Evolutionary conservation across 768 basidiomycete genomes (phyloP), one percentile per base, ranked within the genome.

Genomic region (Mycena maculata): DNA sequence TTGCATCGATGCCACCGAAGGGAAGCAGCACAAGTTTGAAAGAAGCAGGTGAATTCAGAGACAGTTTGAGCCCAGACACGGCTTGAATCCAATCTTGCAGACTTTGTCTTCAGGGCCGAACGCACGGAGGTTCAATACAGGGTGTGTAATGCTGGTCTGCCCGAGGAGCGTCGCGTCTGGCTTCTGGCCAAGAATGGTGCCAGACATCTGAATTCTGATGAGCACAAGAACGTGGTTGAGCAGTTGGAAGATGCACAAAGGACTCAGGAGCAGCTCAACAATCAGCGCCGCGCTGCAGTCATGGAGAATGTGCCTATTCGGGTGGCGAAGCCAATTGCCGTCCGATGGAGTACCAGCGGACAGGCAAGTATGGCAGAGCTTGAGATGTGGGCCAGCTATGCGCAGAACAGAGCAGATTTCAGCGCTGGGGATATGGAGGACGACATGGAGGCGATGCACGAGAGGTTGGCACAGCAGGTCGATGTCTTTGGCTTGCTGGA

Each of bases 401-500:
- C 27, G 12, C 11, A 30, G 41, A 54, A 55, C 31, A 41, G 61
- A 2, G 52, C 50, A 15, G 5, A 10, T 9, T 63, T 63, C 52
- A 63, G 23, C 15, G 52, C 61, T 10, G 61, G 61, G 18, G 61
- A 63, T 33, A n/a, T 3, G 10, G 47, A n/a, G 10, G 61, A 27
- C 12, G 61, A 54, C 28, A n/a, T n/a, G 18, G 23, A 38, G 13
- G 52, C 27, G 16, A 4, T 22, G 18, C 39, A 54, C 13, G 11
- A 16, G 41, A 16, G 42, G 61, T n/a, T n/a, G n/a, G 28, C n/a
- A 1, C 25, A 36, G 23, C 20, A 63, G 44, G 61, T 22, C 33
- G 61, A 63, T 27, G 7, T 47, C 27, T 63, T 63, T 52, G 61
- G 61, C 22, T 33, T 63, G 22, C 36, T 54, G 61, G 61, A 63